These are phyloP conservation scores for Trichoderma cornu-damae DNA, from an alignment of 2,329 filamentous ascomycete genomes.

Conservation along the genomic window DNA sequence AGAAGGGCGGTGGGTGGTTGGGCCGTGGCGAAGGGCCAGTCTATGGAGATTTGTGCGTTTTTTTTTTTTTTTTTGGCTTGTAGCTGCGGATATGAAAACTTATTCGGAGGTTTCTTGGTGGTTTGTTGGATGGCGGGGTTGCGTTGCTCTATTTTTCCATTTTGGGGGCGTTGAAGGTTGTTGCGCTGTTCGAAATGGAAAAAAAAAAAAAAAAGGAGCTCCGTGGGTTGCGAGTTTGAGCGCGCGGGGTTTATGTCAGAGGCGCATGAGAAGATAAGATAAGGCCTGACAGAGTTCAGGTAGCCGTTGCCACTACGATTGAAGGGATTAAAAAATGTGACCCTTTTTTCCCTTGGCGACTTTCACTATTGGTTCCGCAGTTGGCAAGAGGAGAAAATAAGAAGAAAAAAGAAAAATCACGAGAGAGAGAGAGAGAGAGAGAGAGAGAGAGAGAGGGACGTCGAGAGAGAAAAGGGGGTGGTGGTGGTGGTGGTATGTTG, in stretches of 20 bases:
- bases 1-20: not conserved
- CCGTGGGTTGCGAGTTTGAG: not conserved
- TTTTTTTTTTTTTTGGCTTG: not conserved
- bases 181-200: constrained; percentile 4
- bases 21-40: not conserved
- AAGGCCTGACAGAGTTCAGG: constrained; percentile 2
- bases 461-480: not conserved
- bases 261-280: constrained; percentile 16
- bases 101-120: not conserved
- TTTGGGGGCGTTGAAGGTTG: constrained; percentile 1
- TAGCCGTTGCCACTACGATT: constrained; percentile 9
- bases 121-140: constrained; percentile 16
- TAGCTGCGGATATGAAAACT: not conserved
- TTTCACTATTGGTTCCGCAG: too few species aligned
- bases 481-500: not conserved
- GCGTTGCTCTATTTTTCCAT: constrained; percentile 18
- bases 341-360: not conserved
- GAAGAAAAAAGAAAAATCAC: not conserved
- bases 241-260: constrained; percentile 19
- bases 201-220: not conserved
- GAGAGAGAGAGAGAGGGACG: not conserved
- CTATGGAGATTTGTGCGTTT: not conserved
- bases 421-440: not conserved
- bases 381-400: too few species aligned
- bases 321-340: not conserved